Base-by-base conservation (phyloP, 768 basidiomycete genomes). In the Mycena haematopus region DNA sequence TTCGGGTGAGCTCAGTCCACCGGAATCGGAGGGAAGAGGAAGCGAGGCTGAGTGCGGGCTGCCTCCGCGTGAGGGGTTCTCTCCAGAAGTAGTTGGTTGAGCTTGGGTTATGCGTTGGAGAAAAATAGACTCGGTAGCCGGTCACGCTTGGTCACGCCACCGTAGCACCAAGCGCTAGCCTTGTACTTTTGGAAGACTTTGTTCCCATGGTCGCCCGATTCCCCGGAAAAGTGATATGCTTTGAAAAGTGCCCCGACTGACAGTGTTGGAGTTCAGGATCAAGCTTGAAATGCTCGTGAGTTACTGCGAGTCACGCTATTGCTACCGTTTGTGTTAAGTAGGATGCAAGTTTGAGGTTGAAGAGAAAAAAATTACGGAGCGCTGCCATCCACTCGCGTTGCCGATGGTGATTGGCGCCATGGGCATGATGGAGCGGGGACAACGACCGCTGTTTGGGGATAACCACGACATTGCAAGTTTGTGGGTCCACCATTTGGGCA, bases 111-210 rank as follows among this genome's bases (percentile, higher is more conserved):
- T 10, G 52, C 33, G 58, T 47, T 33, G 40, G 14, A 56, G 56
- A 66, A 66, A n/a, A 66, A 63, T 56, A 55, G 60, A 11, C 55
- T 56, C 29, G 51, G 25, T 50, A 47, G 56, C 60, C 60, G 57
- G 65, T 58, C 63, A 50, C 46, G 45, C 31, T n/a, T n/a, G 36
- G 62, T 53, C 56, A 64, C 57, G 29, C 22, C 27, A 53, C 51
- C 57, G 49, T 55, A 46, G 21, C 33, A 17, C 36, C 29, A 22
- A 31, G 36, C 38, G 33, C 22, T 5, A 14, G 4, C 42, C 58
- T 65, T 60, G 63, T 60, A 55, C 35, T 60, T 47, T 44, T 24
- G 51, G 25, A 3, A 35, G 22, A 8, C 44, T 40, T 2, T 14
- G 51, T 65, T 60, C 63, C 63, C 63, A 65, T 65, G 63, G 40